phyloP scores from a whole-genome alignment of 2,329 filamentous ascomycete genomes.

The Fusarium nematophilum region DNA sequence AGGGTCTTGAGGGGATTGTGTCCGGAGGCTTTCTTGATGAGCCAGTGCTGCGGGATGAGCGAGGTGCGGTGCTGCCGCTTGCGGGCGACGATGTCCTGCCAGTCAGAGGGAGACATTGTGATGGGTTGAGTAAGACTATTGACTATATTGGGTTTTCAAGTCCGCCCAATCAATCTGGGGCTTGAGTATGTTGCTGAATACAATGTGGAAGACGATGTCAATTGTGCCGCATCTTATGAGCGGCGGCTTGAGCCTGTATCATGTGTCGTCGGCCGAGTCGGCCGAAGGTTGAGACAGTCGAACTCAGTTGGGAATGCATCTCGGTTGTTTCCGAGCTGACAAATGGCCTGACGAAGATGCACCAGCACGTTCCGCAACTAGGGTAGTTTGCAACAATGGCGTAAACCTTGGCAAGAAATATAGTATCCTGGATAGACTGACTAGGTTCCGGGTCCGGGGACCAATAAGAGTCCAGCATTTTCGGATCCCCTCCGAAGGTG shows the following conservation, averaged over 20 bases:
- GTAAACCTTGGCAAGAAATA: neutral
- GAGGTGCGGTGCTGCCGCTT: neutral
- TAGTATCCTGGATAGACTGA: too few relatives aligned
- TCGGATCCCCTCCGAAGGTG: neutral
- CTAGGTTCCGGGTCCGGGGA: neutral
- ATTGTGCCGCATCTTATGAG: too few relatives aligned
- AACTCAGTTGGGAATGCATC: too few relatives aligned
- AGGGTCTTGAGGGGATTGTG: neutral
- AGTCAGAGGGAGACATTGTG: neutral
- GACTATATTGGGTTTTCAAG: neutral
- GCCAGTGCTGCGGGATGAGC: neutral
- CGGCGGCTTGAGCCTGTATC: too few relatives aligned
- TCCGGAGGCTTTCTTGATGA: neutral
- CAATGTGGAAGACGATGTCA: too few relatives aligned
- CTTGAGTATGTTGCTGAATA: neutral
- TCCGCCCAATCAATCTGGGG: neutral
- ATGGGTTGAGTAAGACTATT: neutral
- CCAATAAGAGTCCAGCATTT: neutral
- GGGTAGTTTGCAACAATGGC: neutral
- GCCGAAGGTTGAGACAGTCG: too few relatives aligned
- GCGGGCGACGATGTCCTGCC: neutral
- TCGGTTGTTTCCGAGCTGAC: too few relatives aligned
- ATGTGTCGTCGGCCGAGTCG: too few relatives aligned
- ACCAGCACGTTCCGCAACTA: neutral
- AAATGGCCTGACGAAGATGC: too few relatives aligned